Evolutionary conservation across 352 stramenopile genomes (phyloP).

Genomic region (Globisporangium irregulare): DNA sequence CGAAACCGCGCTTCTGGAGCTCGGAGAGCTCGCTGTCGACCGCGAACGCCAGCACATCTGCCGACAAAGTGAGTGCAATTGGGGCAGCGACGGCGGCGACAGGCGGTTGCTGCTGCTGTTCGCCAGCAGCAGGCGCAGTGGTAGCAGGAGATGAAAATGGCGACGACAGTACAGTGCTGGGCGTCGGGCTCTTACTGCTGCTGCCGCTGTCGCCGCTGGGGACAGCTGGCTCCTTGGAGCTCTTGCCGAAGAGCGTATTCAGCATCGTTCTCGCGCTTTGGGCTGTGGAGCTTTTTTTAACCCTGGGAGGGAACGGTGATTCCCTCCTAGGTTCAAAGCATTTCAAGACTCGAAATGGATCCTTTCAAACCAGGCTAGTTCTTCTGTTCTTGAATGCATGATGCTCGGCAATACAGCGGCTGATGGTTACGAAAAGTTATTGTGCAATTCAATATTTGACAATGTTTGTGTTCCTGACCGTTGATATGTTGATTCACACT

Average conservation of each 20-base stretch:
- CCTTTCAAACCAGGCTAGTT: no score
- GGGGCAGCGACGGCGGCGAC: no score
- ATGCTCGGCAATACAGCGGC: no score
- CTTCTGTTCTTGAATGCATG: no score
- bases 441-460: no score
- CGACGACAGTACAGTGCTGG: background rate
- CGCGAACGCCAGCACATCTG: background rate
- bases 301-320: background rate
- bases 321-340: background rate
- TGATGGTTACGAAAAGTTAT: no score
- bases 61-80: background rate
- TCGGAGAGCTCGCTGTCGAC: conserved; percentile 36
- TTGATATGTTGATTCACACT: no score
- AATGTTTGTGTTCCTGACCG: no score
- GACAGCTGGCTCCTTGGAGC: background rate
- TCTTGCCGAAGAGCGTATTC: conserved; percentile 31
- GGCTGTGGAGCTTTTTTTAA: background rate
- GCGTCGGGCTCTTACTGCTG: background rate
- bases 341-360: no score
- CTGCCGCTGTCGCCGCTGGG: background rate
- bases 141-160: background rate
- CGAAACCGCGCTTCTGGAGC: conserved; percentile 65
- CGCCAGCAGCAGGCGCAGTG: background rate
- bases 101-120: background rate
- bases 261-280: conserved; percentile 10